phyloP scores from a whole-genome alignment of 1,284 basidiomycete species.

The Violaceomyces palustris region DNA sequence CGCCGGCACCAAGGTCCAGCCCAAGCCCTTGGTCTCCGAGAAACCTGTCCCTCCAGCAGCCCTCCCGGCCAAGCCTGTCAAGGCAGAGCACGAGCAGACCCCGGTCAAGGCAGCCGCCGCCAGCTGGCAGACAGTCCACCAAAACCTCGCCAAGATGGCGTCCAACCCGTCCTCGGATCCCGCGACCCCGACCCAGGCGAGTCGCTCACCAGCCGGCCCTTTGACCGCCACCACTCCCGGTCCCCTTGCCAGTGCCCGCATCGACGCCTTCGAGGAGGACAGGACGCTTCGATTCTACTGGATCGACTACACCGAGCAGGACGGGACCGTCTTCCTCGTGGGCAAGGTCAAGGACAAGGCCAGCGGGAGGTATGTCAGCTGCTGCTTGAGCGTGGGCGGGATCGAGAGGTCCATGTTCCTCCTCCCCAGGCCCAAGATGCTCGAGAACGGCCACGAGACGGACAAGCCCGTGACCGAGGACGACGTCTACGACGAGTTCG shows the following conservation, averaged over 20 bases:
- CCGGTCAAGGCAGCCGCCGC: slow-evolving; percentile 9
- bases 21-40: no score
- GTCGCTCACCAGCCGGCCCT: not conserved
- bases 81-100: no score
- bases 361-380: slow-evolving; percentile 68
- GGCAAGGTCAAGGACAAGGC: slow-evolving; percentile 49
- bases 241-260: slow-evolving; percentile 14
- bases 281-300: slow-evolving; percentile 49
- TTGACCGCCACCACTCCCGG: not conserved
- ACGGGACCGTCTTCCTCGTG: slow-evolving; percentile 48
- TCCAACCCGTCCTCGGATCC: slow-evolving; percentile 10
- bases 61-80: no score
- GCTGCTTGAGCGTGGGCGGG: slow-evolving; percentile 77
- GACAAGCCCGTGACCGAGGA: slow-evolving; percentile 58
- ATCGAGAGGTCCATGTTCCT: slow-evolving; percentile 90
- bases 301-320: slow-evolving; percentile 48
- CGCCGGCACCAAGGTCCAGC: slow-evolving; percentile 9
- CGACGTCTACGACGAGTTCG: slow-evolving; percentile 81
- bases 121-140: slow-evolving; percentile 38
- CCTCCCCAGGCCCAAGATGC: slow-evolving; percentile 60
- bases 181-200: not conserved
- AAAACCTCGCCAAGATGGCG: slow-evolving; percentile 25
- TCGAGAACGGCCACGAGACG: slow-evolving; percentile 63
- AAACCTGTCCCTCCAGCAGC: no score
- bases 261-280: slow-evolving; percentile 38